These are phyloP conservation scores for Fusarium cicatricum DNA, from an alignment of 2,329 filamentous ascomycete species.

Conservation along the genomic window DNA sequence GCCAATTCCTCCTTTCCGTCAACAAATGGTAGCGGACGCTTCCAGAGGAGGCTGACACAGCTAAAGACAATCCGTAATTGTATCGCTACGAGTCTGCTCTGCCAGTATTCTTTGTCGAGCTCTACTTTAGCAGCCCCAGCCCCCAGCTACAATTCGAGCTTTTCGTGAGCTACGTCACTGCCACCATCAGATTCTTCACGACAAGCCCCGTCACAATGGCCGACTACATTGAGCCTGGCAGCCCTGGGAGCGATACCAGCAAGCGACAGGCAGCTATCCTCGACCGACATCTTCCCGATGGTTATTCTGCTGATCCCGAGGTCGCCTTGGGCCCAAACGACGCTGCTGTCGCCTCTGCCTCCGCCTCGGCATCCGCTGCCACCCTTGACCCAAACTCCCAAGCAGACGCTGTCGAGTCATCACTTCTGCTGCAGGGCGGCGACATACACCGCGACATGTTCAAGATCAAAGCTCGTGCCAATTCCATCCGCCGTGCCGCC, in stretches of 20 bases:
- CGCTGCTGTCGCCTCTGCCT: neutral
- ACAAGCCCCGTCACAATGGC: slow-evolving; percentile 37
- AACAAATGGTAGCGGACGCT: slow-evolving; percentile 19
- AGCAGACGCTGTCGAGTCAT: slow-evolving; percentile 64
- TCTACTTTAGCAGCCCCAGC: neutral
- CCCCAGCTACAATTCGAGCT: neutral
- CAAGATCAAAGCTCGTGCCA: slow-evolving; percentile 69
- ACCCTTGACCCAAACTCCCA: slow-evolving; percentile 27
- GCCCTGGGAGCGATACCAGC: slow-evolving; percentile 40
- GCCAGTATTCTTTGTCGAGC: slow-evolving; percentile 6
- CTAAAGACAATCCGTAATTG: slow-evolving; percentile 14
- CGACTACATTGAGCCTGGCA: slow-evolving; percentile 40
- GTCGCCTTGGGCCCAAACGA: slow-evolving; percentile 40
- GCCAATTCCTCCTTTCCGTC: neutral
- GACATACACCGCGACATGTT: slow-evolving; percentile 83
- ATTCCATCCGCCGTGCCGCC: slow-evolving; percentile 63
- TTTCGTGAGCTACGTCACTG: slow-evolving; percentile 24
- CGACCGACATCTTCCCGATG: slow-evolving; percentile 50
- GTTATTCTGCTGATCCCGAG: slow-evolving; percentile 51
- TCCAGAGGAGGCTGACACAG: slow-evolving; percentile 26
- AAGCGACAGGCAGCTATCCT: slow-evolving; percentile 49
- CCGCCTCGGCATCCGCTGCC: slow-evolving; percentile 26
- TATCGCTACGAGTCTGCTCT: slow-evolving; percentile 4
- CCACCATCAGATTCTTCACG: slow-evolving; percentile 5
- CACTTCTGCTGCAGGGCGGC: slow-evolving; percentile 75